Base-by-base conservation (phyloP, 768 basidiomycete species). In the Suillus placidus region DNA sequence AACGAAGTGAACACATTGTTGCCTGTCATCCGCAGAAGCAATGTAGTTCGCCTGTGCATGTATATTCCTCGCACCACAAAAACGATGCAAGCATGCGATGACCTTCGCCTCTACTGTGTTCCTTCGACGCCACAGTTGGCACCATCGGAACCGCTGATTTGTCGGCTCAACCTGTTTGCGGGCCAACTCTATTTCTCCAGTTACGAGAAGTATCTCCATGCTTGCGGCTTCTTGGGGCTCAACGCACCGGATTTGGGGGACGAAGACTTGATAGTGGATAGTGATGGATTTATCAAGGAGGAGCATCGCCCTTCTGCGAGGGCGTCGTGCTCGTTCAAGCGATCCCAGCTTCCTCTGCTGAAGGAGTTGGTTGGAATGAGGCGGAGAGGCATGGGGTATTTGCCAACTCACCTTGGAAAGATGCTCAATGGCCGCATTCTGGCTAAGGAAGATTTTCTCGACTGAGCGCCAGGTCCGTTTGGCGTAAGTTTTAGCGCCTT, bases 401-500 rank as follows among this genome's bases (percentile, higher is more conserved):
- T 65, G 12, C 64, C 70, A 38, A 82, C 82, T 2, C 80, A 83
- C 64, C 71, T 83, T 70, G 83, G 83, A 20, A 80, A 76, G 66
- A 72, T 82, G 8, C 49, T 83, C 52, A 61, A 74, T 57, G 77
- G 69, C 9, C 73, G 66, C 23, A 42, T 70, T n/a, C 67, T 80
- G 55, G 62, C 54, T 3, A 61, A 69, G 38, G 55, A 66, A n/a
- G 79, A 79, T 47, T 78, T 80, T 47, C 37, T 18, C 4, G 10
- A 40, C 10, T 60, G 38, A 60, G 38, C 12, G 14, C 7, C 6
- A 4, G 32, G 55, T 30, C 18, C 30, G 2, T 26, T 4, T 13
- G 20, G 6, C 6, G 38, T 42, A 13, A 30, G 26, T 40, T 42
- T 42, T 1, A 40, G 37, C 0, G 18, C 16, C 8, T 40, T 26